A percentile compares a stretch with the other conserved stretches of the same genome.
phyloP scores from a whole-genome alignment of 768 basidiomycete species.

The Tricholoma furcatifolium region DNA sequence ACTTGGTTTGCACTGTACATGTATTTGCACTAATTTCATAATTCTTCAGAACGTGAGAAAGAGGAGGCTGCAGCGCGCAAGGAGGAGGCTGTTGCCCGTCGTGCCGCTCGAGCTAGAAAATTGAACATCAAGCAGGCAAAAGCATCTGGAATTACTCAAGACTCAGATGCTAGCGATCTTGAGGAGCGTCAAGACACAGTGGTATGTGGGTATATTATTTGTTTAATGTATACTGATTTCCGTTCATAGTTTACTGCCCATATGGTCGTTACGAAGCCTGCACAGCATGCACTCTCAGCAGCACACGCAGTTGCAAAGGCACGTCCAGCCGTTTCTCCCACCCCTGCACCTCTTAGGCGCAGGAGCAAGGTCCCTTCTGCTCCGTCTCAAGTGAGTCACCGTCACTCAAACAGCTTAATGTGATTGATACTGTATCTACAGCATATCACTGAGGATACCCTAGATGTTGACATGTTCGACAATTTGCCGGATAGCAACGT shows the following conservation, averaged over 20 bases:
- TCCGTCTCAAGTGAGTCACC: background rate
- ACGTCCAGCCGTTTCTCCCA: background rate
- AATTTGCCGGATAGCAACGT: background rate
- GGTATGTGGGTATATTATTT: background rate
- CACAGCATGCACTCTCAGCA: background rate
- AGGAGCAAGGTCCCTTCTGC: background rate
- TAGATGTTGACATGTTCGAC: background rate
- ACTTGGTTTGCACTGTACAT: background rate
- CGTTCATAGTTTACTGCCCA: background rate
- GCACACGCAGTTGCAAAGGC: background rate
- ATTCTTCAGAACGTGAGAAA: background rate
- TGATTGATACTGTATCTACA: background rate
- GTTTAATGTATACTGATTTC: background rate
- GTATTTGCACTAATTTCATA: background rate
- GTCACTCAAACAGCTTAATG: background rate
- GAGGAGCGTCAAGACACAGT: background rate
- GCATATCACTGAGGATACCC: background rate
- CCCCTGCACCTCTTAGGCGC: background rate
- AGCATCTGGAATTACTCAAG: conserved; percentile 6
- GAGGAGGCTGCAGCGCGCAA: background rate
- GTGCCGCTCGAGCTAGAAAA: background rate
- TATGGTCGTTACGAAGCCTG: background rate
- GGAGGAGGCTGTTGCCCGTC: background rate
- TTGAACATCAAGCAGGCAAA: background rate
- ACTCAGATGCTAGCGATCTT: background rate